These are phyloP conservation scores for Talaromyces islandicus DNA, from an alignment of 2,329 filamentous ascomycete genomes.

Conservation along the genomic window DNA sequence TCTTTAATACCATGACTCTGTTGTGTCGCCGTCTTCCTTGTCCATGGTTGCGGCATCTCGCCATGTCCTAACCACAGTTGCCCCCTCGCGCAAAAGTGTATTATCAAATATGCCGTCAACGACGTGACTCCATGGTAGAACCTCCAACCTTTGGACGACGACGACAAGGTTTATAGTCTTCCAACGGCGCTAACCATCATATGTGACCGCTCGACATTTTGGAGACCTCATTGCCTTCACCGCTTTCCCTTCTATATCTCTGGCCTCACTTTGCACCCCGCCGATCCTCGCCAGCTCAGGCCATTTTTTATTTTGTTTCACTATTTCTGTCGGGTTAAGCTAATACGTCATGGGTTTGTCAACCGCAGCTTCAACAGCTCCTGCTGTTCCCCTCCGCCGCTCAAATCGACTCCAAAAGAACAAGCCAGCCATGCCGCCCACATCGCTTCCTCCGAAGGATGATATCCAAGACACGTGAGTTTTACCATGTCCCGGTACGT, in stretches of 20 bases:
- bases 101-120: not conserved
- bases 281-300: not conserved
- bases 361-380: constrained; percentile 6
- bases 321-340: not conserved
- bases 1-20: not conserved
- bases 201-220: not conserved
- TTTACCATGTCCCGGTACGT: not conserved
- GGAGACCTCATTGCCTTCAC: not conserved
- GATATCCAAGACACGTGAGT: constrained; percentile 58
- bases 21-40: not conserved
- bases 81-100: not conserved
- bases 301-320: not conserved
- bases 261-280: not conserved
- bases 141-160: not conserved
- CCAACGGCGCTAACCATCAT: not conserved
- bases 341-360: constrained; percentile 8
- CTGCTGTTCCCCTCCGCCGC: constrained; percentile 8
- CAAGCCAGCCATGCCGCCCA: constrained; percentile 26
- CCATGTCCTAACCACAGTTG: not conserved
- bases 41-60: not conserved
- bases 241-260: not conserved
- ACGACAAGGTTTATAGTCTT: not conserved
- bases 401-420: constrained; percentile 7
- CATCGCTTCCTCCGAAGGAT: constrained; percentile 48
- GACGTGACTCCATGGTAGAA: not conserved